Evolutionary conservation across 2,329 filamentous ascomycete species (phyloP).

Genomic region (Pseudogymnoascus verrucosus): DNA sequence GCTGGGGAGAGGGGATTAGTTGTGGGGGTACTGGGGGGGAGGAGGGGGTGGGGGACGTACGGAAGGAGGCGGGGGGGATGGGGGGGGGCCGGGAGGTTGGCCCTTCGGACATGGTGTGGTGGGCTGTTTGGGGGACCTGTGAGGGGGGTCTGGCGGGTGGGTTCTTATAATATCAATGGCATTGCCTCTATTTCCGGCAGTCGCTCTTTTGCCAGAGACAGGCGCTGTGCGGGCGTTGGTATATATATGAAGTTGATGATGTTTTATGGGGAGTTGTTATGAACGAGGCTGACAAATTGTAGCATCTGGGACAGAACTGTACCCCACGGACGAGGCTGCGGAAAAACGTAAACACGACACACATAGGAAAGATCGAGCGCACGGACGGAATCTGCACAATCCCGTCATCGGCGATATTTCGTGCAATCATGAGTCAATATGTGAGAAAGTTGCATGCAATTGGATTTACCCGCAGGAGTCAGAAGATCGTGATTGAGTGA

Average conservation of each 20-base stretch:
- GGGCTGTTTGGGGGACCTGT: neutral
- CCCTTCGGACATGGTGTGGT: neutral
- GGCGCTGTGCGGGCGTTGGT: neutral
- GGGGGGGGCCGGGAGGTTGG: slow-evolving; percentile 3
- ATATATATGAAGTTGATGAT: neutral
- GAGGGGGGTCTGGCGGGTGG: neutral
- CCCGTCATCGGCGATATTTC: neutral
- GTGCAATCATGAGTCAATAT: neutral
- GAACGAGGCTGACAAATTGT: neutral
- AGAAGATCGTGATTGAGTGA: neutral
- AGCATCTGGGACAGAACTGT: neutral
- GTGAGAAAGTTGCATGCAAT: neutral
- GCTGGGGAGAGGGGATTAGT: slow-evolving; percentile 26
- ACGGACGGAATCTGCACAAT: neutral
- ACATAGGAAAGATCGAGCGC: neutral
- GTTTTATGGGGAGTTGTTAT: neutral
- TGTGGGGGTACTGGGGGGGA: neutral
- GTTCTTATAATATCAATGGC: neutral
- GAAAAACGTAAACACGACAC: neutral
- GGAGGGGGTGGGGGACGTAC: slow-evolving; percentile 15
- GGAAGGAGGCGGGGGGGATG: slow-evolving; percentile 24
- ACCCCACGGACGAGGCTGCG: neutral
- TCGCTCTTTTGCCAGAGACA: neutral
- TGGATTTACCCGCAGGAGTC: neutral
- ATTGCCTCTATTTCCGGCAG: neutral